Evolutionary conservation across 352 stramenopile genomes (phyloP), one percentile per base, ranked within the genome.

Genomic region (Pythium angustatum): DNA sequence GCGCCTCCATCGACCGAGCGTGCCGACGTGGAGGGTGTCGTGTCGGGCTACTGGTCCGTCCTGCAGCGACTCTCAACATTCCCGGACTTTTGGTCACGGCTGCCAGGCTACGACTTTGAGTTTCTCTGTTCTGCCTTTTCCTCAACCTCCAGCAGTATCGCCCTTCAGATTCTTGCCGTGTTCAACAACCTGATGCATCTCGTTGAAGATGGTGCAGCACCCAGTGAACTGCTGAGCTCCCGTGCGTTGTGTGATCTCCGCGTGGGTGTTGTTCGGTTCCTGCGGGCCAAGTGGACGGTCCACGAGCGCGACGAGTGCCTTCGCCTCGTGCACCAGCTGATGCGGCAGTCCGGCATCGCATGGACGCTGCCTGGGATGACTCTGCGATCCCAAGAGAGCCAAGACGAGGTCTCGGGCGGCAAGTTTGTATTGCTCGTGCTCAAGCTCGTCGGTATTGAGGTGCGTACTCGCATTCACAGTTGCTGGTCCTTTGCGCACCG

Each of bases 351-450:
- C 0, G 85, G 82, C 0, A 82, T 79, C 21, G 62, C 66, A 7
- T 91, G 83, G 85, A 85, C 90, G 71, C 60, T 91, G 1, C 68
- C 83, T 2, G 78, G 79, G 0, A 85, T 79, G 38, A 88, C 77
- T 5, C 61, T 87, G 21, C 70, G 76, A 27, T 81, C 48, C 36
- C 76, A 79, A 59, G 69, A 68, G n/a, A 67, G 71, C 2, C 69
- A 69, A 27, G 71, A 87, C 11, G 81, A 90, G 58, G 77, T 87
- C 0, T 86, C 80, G 0, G 72, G 72, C 5, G 81, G 81, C 5
- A 94, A 91, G 73, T 92, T 92, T 50, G 71, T 90, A 21, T 47
- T 91, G 14, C 81, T 94, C 22, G 59, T 92, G 30, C 70, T 94
- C 40, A 94, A 91, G 57, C 77, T 94, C 5, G 78, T 90, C n/a